Evolutionary conservation across 176 grass and related monocot genomes (phyloP).

Genomic region (Carex littledalei): DNA sequence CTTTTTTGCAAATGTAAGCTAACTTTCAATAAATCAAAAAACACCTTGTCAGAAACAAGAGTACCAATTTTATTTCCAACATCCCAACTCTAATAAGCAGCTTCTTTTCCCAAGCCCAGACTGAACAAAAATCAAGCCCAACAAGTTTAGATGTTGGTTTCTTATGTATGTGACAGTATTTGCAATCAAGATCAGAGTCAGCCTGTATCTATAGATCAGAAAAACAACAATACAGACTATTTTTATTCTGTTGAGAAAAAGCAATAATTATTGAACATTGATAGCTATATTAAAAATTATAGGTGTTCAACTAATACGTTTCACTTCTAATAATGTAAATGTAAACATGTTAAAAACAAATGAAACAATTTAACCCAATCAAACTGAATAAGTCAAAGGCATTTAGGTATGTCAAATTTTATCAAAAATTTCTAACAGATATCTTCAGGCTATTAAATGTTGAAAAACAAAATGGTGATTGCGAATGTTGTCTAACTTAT

Average conservation of each 20-base stretch:
- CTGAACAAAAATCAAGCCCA: not conserved
- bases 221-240: not conserved
- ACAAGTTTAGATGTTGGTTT: not conserved
- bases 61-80: not conserved
- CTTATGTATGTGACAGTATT: not conserved
- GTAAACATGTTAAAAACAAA: not conserved
- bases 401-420: not conserved
- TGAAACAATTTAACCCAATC: not conserved
- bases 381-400: not conserved
- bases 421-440: conserved; percentile 6
- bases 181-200: not conserved
- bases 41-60: not conserved
- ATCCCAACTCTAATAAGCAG: too few species aligned
- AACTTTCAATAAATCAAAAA: not conserved
- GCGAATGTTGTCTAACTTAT: not conserved
- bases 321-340: not conserved
- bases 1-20: not conserved
- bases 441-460: not conserved
- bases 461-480: not conserved
- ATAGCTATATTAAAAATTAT: not conserved
- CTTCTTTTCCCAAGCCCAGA: not conserved
- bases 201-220: not conserved
- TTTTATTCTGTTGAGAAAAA: not conserved
- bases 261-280: too few species aligned
- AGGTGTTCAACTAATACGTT: not conserved